Evolutionary conservation across 768 basidiomycete genomes (phyloP).

Genomic region (Podaxis mareebaensis): DNA sequence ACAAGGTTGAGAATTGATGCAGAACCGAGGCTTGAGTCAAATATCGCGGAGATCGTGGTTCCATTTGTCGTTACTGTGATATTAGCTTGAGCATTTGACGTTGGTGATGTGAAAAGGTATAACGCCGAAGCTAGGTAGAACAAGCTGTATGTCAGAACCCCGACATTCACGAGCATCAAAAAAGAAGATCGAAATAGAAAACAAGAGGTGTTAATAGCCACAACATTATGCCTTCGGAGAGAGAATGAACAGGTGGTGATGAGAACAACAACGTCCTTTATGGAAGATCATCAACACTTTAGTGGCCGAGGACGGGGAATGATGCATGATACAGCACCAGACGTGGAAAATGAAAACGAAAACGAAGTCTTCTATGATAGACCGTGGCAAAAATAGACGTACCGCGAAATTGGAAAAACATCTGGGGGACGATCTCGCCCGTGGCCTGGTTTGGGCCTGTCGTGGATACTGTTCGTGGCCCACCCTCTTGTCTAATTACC

Average conservation of each 20-base stretch:
- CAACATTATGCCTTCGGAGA: neutral
- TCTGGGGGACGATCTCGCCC: conserved; percentile 50
- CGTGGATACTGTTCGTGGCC: conserved; percentile 33
- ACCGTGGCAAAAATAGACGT: conserved; percentile 11
- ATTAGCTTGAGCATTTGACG: conserved; percentile 54
- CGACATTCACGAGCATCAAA: neutral
- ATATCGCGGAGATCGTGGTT: conserved; percentile 29
- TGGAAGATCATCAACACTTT: neutral
- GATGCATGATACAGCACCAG: neutral
- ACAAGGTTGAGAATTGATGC: conserved; percentile 41
- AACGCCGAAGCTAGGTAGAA: conserved; percentile 7
- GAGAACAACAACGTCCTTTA: neutral
- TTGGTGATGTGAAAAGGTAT: conserved; percentile 24
- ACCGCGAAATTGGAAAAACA: conserved; percentile 61
- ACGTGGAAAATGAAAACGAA: neutral
- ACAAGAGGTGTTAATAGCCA: neutral
- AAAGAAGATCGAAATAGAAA: neutral
- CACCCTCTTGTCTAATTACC: conserved; percentile 30
- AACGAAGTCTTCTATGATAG: neutral
- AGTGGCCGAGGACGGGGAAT: neutral
- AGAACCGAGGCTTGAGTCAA: conserved; percentile 43
- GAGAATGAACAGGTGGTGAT: neutral
- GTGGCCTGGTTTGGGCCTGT: conserved; percentile 43
- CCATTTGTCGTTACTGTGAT: conserved; percentile 47
- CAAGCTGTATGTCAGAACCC: neutral